These are phyloP conservation scores for Bimuria novae-zelandiae DNA, from an alignment of 2,329 filamentous ascomycete species.

Conservation along the genomic window DNA sequence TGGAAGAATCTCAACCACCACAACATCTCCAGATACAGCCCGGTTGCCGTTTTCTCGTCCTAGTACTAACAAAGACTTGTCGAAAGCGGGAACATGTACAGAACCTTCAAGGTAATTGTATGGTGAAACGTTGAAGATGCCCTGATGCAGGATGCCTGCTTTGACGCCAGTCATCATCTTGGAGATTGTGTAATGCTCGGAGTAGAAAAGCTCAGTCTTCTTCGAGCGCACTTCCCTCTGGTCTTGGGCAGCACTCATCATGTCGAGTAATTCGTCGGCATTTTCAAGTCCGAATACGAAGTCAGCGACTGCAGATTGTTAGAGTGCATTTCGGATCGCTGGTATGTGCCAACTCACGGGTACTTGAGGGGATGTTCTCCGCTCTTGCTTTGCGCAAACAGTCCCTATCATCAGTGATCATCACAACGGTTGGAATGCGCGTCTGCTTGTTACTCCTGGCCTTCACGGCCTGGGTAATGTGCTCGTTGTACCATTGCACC, in stretches of 20 bases:
- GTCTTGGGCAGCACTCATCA: conserved; percentile 83
- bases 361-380: conserved; percentile 72
- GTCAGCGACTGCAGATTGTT: conserved; percentile 53
- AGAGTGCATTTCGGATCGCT: conserved; percentile 5
- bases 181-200: conserved; percentile 86
- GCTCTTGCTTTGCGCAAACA: conserved; percentile 81
- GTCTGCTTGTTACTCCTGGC: conserved; percentile 54
- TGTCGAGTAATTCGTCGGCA: conserved; percentile 83
- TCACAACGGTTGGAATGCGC: conserved; percentile 77
- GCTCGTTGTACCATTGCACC: conserved; percentile 86
- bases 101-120: conserved; percentile 98
- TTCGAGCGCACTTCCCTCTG: conserved; percentile 66
- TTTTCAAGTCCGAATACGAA: conserved; percentile 87
- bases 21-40: conserved; percentile 86
- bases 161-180: conserved; percentile 95
- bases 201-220: conserved; percentile 76
- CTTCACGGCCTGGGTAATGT: conserved; percentile 69
- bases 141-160: conserved; percentile 86
- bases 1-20: conserved; percentile 90
- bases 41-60: conserved; percentile 96
- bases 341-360: conserved; percentile 41
- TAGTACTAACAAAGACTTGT: conserved; percentile 83
- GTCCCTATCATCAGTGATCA: conserved; percentile 91
- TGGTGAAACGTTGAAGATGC: conserved; percentile 91
- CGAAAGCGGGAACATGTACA: conserved; percentile 86